These are phyloP conservation scores for Gaeumannomyces sp. DNA, from an alignment of 2,329 filamentous ascomycete genomes.

Conservation along the genomic window DNA sequence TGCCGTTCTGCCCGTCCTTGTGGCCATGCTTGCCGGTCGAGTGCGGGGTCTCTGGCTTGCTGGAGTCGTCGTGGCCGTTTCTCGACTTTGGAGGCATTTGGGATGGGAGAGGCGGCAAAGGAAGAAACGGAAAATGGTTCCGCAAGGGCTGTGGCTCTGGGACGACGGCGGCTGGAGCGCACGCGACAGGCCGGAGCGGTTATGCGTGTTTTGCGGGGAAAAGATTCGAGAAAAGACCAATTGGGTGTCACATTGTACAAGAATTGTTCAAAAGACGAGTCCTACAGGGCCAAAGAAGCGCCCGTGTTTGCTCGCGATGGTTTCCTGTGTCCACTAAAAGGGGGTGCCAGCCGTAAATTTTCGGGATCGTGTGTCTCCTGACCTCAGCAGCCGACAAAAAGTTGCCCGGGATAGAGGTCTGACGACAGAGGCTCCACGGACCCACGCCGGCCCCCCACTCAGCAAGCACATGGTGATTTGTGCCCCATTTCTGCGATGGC, in stretches of 20 bases:
- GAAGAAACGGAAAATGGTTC: neutral
- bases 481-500: no score
- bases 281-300: neutral
- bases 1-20: conserved; percentile 9
- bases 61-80: conserved; percentile 17
- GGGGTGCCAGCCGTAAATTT: neutral
- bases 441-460: neutral
- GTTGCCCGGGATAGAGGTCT: neutral
- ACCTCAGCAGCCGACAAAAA: neutral
- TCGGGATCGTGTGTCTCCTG: neutral
- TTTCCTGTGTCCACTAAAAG: neutral
- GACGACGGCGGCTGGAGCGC: neutral
- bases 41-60: conserved; percentile 15
- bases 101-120: neutral
- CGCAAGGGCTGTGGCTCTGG: no score
- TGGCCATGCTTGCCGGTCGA: conserved; percentile 38
- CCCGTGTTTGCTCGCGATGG: neutral
- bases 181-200: no score
- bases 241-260: neutral
- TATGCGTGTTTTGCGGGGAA: neutral
- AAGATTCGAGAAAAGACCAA: neutral
- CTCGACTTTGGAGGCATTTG: conserved; percentile 36
- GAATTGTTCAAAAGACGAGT: neutral
- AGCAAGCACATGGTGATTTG: neutral
- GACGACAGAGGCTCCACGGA: neutral